Evolutionary conservation across 129 eudicot genomes (phyloP).

Genomic region (Tanacetum coccineum): DNA sequence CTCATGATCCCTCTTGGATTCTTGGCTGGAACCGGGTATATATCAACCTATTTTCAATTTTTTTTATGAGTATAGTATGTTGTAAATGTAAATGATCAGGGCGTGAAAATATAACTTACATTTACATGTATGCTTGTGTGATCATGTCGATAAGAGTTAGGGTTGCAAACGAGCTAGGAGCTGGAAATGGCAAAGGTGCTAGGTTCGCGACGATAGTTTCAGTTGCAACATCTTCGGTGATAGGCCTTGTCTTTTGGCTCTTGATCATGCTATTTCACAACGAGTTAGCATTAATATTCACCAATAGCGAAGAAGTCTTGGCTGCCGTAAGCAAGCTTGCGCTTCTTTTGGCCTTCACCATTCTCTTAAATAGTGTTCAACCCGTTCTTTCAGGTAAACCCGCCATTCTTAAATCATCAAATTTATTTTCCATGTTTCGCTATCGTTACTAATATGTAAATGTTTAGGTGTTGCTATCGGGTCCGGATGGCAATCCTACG

Average conservation of each 20-base stretch:
- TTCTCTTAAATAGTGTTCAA: conserved; percentile 79
- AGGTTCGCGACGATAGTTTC: conserved; percentile 63
- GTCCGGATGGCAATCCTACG: conserved; percentile 86
- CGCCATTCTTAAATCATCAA: not conserved
- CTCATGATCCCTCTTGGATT: conserved; percentile 76
- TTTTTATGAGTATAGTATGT: not conserved
- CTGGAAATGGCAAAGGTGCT: conserved; percentile 84
- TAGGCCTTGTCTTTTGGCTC: conserved; percentile 66
- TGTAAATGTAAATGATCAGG: not conserved
- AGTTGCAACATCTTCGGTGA: conserved; percentile 47
- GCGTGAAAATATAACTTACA: not conserved
- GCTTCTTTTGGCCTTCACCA: conserved; percentile 67
- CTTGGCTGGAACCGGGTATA: conserved; percentile 85
- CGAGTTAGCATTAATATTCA: conserved; percentile 55
- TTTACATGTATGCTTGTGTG: conserved; percentile 9
- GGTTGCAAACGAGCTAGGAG: conserved; percentile 88
- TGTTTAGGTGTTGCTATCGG: conserved; percentile 85
- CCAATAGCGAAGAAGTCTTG: conserved; percentile 46
- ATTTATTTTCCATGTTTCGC: not conserved
- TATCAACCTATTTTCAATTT: not conserved
- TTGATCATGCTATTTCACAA: conserved; percentile 57
- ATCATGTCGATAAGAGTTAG: conserved; percentile 53
- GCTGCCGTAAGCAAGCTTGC: conserved; percentile 53
- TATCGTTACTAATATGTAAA: not conserved
- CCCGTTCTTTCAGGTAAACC: conserved; percentile 77